Evolutionary conservation across 129 eudicot species (phyloP), one percentile per base, ranked within the genome.

Genomic region (Flaveria sonorensis): DNA sequence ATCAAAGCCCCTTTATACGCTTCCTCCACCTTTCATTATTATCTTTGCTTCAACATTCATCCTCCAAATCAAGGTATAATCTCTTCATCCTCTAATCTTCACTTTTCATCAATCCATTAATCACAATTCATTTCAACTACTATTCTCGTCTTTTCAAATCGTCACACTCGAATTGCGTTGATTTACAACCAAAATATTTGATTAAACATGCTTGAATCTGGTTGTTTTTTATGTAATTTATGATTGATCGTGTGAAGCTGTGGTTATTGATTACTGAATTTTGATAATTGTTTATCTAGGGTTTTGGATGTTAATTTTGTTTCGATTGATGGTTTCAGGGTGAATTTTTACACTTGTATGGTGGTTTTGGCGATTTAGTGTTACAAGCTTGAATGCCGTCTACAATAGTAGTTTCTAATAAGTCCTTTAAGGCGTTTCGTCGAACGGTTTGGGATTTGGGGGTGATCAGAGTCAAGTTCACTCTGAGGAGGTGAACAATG

Each of bases 381-480:
- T 14, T 53, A 55, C 73, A 21, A 5, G 14, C 2, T 14, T 9
- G 32, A 74, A 91, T 91, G 97, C 85, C 88, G 43, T 83, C 88
- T 16, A 79, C 87, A 6, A 77, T 79, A 79, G 84, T 79, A 74
- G 79, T n/a, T 81, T 83, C 89, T 40, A 52, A 74, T 2, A 80
- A 67, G 81, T 85, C 92, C 0, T 87, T 89, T 59, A 85, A 85
- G 19, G 75, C 88, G 64, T 83, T 92, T 83, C 87, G 93, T 21
- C 88, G 97, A 12, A 72, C 96, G 0, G 71, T 87, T 74, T 87
- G 69, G 85, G 89, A 13, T 42, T 87, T 47, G 83, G 92, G 50
- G 72, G 59, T 42, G 93, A 87, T 76, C 89, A 71, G 14, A 88
- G 75, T 56, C 96, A 86, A 45, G 73, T 87, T 43, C 89, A 92